Conservation (phyloP, 371 early-diverging fungal genomes). For the Mortierella sp. region DNA sequence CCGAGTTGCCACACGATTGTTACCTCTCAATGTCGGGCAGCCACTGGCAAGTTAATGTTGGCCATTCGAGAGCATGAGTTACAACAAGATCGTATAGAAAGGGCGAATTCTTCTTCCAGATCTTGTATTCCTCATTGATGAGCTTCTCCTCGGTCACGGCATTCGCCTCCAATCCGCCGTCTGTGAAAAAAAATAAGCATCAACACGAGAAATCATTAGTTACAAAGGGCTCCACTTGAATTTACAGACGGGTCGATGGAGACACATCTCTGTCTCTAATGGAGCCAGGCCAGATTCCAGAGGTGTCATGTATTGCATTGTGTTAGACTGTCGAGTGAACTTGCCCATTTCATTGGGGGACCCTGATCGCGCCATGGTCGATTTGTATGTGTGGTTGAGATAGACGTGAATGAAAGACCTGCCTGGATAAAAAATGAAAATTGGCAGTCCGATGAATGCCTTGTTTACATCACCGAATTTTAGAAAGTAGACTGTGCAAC, state of each 20-base stretch:
- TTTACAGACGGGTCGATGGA: not conserved
- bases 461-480: too few species aligned
- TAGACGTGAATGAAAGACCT: conserved; percentile 1
- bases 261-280: not conserved
- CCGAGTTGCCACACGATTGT: not conserved
- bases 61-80: conserved; percentile 98
- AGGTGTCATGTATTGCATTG: not conserved
- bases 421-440: too few species aligned
- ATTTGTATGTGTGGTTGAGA: conserved; percentile 10
- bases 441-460: too few species aligned
- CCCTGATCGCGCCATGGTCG: conserved; percentile 57
- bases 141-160: conserved; percentile 79
- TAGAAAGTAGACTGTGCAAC: too few species aligned
- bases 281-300: not conserved
- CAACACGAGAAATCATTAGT: conserved; percentile 8
- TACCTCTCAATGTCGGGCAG: conserved; percentile 94
- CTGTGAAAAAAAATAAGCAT: conserved; percentile 10
- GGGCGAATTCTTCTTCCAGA: conserved; percentile 99
- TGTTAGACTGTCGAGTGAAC: conserved; percentile 3
- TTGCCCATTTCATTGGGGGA: conserved; percentile 58
- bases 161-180: conserved; percentile 57
- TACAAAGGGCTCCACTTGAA: not conserved
- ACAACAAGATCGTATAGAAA: conserved; percentile 98
- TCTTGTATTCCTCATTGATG: conserved; percentile 96
- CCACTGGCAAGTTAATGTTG: conserved; percentile 98